Base-by-base conservation (phyloP, 1,284 basidiomycete genomes). In the Microstroma glucosiphilum region DNA sequence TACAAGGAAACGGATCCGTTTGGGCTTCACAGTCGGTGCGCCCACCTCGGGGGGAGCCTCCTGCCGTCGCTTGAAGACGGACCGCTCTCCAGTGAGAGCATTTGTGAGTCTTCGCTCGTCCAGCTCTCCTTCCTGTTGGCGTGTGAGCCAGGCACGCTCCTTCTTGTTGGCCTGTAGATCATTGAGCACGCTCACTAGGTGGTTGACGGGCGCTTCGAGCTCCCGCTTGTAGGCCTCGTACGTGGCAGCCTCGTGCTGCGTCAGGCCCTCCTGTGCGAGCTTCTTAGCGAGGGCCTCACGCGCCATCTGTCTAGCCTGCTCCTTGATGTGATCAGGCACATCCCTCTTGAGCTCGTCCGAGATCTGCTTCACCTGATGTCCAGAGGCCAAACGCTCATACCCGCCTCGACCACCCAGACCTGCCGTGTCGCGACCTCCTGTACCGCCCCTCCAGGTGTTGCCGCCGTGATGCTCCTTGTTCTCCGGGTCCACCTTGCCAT, bases 401-500 rank as follows among this genome's bases (percentile, higher is more conserved):
- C 77, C 76, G 21, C 76, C 76, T 1, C 72, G 65, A 0, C 80
- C 79, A 4, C 80, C 80, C 4, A 79, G 69, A 0, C 80, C 79
- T 7, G 75, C 77, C 9, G 79, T 81, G 25, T 77, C 76, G 12
- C 79, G 69, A 0, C 79, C 76, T 7, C 80, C 80, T 1, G 75
- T 77, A 19, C 80, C 80, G 26, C 80, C 80, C 2, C 76, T 72
- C 77, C 78, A 81, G 9, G 71, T 76, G 61, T 81, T 81, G 2
- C 80, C 80, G 6, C 80, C 80, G 0, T 71, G 66, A 56, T 81
- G 79, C 19, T 67, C 61, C 56, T 81, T 66, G 54, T 76, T 74
- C 54, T 76, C 61, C 11, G 71, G 69, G 59, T 80, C 77, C 6
- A 67, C 66, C 60, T 80, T 75, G 13, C 80, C 80, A 41, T 70